Base-by-base conservation (phyloP, 768 basidiomycete species). In the Austroboletus eburneus region DNA sequence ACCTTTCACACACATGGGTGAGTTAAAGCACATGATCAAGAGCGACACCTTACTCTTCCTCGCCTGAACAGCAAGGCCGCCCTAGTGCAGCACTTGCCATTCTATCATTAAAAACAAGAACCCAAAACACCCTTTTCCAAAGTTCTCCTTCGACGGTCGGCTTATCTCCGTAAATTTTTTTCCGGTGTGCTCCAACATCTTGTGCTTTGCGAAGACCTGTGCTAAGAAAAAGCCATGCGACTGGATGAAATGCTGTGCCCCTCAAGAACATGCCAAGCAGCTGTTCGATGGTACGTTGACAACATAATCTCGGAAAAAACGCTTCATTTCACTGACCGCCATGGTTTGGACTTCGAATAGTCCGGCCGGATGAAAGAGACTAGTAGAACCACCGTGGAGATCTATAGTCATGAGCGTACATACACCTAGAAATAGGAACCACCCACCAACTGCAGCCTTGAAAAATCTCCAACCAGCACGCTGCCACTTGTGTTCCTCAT, bases 121-220 rank as follows among this genome's bases (percentile, higher is more conserved):
- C 77, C 86, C 85, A 89, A 58, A 90, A 88, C 0, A 81, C 81
- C 22, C 90, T 78, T 60, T 86, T 89, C 79, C 84, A 88, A 14
- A 86, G 70, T 52, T 91, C 87, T 30, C 80, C 76, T 35, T 86
- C 81, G 43, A 75, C 52, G 56, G 68, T 73, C 7, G 75, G 69
- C 50, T 63, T 65, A 6, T 59, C 56, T 3, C 68, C 67, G 46
- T 86, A 85, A 1, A 76, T 71, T 53, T 73, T 79, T 58, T 72
- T 81, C 39, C 82, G 74, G 57, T 92, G 90, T 6, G 82, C 83
- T 21, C 90, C 90, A 4, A 87, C 73, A 53, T 91, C 89, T 63
- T 85, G 77, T 22, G 78, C 79, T 59, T 85, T 87, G 39, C 73
- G 80, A 38, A 75, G 66, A 20, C 70, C 89, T 45, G 71, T 70